Base-by-base conservation (phyloP, 345 rosid species). In the Microcos paniculata region DNA sequence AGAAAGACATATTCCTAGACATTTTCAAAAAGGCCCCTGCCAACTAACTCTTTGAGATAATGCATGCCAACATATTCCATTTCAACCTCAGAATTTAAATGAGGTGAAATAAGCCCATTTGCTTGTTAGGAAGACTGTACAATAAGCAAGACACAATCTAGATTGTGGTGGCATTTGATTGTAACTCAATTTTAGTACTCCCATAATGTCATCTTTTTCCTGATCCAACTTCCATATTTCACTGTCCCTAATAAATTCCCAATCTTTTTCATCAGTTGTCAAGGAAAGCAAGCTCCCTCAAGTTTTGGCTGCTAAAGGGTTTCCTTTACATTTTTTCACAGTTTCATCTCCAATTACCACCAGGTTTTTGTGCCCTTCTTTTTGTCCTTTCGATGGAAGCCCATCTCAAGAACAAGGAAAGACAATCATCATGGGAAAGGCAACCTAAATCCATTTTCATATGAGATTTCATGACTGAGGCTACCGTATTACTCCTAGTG, bases 141-240 rank as follows among this genome's bases (percentile, higher is more conserved):
- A 82, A 15, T 77, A 76, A 10, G 84, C 84, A 35, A 82, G 80
- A 66, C 85, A 85, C 28, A 56, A 76, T 49, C 78, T 85, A 64
- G 82, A 74, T 28, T 76, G 71, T 31, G 80, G 21, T 2, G 85
- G 88, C 31, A 85, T 78, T 49, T 68, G 26, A 52, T 75, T 71
- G 1, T 80, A 85, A 66, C 84, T 85, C n/a, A 80, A 66, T 49
- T 69, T 73, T 4, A 82, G 71, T 3, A 62, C 73, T 0, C 73
- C 49, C 38, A 82, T 55, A 9, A 84, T 82, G 4, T 18, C 71
- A 24, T 43, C 72, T 3, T 56, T 21, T 0, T 28, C 65, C 10
- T 38, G 31, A 1, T 16, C n/a, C 3, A 16, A n/a, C 45, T 35
- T 21, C 38, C 70, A 56, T 58, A 73, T n/a, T 6, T 66, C 72